A percentile compares a stretch with the other conserved stretches of the same genome.
Conservation (phyloP, 179 eudicot genomes). For the Beta lomatogona region DNA sequence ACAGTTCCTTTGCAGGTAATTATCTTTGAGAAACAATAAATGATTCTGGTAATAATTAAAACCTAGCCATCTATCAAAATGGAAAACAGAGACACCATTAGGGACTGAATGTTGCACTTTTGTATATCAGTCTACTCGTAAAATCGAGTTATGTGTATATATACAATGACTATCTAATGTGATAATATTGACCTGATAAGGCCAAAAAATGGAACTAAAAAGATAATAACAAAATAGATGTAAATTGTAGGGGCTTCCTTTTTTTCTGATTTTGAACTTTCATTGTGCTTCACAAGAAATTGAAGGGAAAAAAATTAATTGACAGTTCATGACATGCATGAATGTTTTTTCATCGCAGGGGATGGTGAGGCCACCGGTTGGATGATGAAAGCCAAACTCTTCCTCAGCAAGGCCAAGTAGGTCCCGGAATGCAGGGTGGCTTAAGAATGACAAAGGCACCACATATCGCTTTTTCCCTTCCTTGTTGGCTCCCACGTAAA, state of each 20-base stretch:
- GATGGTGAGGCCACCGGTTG: constrained; percentile 28
- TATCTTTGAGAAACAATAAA: background rate
- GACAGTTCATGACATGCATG: constrained; percentile 21
- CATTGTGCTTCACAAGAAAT: background rate
- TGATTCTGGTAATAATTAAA: background rate
- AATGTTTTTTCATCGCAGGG: constrained; percentile 32
- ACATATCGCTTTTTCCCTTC: constrained; percentile 44
- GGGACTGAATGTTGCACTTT: constrained; percentile 2
- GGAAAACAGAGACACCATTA: background rate
- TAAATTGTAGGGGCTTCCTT: background rate
- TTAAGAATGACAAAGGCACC: constrained; percentile 56
- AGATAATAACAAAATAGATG: background rate
- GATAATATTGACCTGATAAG: background rate
- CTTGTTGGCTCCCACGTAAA: constrained; percentile 49
- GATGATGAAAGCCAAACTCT: constrained; percentile 31
- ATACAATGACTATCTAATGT: constrained; percentile 3
- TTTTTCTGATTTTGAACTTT: background rate
- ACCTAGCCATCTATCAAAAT: background rate
- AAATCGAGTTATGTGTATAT: background rate
- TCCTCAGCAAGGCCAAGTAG: constrained; percentile 43
- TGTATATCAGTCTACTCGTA: background rate
- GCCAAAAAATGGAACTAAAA: background rate
- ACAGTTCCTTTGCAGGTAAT: too few relatives aligned
- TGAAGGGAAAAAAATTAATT: constrained; percentile 1
- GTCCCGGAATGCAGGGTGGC: constrained; percentile 55